phyloP scores from a whole-genome alignment of 2,329 filamentous ascomycete genomes.

The Fusarium agapanthi region DNA sequence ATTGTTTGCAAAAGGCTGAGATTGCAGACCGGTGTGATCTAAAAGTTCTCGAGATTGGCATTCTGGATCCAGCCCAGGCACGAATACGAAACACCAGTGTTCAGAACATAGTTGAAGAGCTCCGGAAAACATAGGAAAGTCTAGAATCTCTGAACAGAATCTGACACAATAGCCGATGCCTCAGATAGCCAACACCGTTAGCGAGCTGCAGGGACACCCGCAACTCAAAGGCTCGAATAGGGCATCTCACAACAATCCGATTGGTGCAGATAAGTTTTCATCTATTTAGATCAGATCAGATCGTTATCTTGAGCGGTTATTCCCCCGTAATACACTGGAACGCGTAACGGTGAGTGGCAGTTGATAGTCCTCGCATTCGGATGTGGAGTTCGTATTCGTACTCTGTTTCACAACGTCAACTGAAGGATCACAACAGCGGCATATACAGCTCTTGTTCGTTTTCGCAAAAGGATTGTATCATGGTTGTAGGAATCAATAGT shows the following conservation, averaged over 20 bases:
- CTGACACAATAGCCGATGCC: not conserved
- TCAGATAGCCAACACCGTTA: not conserved
- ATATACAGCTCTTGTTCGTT: constrained; percentile 26
- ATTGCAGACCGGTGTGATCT: no score
- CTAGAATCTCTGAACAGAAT: no score
- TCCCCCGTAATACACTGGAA: not conserved
- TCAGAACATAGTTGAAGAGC: accelerated
- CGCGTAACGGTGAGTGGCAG: not conserved
- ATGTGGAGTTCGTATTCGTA: constrained; percentile 26
- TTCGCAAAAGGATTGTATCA: constrained; percentile 14
- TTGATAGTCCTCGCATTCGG: constrained; percentile 24
- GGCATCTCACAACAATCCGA: not conserved
- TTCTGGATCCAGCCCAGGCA: not conserved
- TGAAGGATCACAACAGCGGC: not conserved
- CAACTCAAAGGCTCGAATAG: not conserved
- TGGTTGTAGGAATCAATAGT: not conserved
- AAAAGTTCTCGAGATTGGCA: not conserved
- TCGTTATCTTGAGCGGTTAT: not conserved
- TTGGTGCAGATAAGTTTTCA: not conserved
- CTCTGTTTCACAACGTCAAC: not conserved
- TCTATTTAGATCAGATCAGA: constrained; percentile 18
- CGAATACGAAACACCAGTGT: not conserved
- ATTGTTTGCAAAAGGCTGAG: not conserved
- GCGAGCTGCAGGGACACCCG: constrained; percentile 1
- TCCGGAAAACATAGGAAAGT: not conserved